Conservation (phyloP, 2,329 filamentous ascomycete genomes). For the Boeremia lycopersici region DNA sequence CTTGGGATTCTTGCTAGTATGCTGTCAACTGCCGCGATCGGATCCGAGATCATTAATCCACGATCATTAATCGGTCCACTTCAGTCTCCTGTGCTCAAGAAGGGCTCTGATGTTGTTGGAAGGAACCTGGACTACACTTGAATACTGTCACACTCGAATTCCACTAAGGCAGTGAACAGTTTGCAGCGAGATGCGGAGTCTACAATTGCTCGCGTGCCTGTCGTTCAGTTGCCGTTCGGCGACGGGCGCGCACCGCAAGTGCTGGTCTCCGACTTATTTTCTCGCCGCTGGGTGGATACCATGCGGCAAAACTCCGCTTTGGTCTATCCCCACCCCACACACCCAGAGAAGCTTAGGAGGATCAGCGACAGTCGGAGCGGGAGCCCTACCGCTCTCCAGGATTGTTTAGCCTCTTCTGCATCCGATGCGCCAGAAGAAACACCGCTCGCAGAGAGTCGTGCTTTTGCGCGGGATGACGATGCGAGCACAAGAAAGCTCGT, state of each 20-base stretch:
- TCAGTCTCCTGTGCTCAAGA: background rate
- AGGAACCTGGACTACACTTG: too few species aligned
- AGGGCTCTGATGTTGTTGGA: constrained; percentile 7
- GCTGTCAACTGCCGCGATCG: constrained; percentile 13
- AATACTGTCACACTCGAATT: too few species aligned
- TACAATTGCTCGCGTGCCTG: constrained; percentile 7
- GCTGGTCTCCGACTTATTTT: constrained; percentile 13
- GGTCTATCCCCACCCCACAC: constrained; percentile 10
- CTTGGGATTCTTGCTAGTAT: background rate
- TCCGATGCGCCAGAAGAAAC: constrained; percentile 8
- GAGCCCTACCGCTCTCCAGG: constrained; percentile 19
- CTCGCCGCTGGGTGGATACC: constrained; percentile 9
- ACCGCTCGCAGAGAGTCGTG: background rate
- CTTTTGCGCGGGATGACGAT: background rate
- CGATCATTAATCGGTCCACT: constrained; percentile 3
- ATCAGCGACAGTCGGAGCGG: constrained; percentile 20
- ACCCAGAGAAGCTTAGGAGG: constrained; percentile 14
- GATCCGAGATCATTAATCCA: constrained; percentile 1
- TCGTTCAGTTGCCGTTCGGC: constrained; percentile 4
- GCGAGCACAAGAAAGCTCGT: constrained; percentile 1
- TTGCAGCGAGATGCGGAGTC: background rate
- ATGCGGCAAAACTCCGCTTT: constrained; percentile 9
- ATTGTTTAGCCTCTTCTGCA: constrained; percentile 15
- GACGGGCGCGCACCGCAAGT: constrained; percentile 1
- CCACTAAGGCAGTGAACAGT: background rate